Base-by-base conservation (phyloP, 176 grass and related monocot species). In the Carex littledalei region DNA sequence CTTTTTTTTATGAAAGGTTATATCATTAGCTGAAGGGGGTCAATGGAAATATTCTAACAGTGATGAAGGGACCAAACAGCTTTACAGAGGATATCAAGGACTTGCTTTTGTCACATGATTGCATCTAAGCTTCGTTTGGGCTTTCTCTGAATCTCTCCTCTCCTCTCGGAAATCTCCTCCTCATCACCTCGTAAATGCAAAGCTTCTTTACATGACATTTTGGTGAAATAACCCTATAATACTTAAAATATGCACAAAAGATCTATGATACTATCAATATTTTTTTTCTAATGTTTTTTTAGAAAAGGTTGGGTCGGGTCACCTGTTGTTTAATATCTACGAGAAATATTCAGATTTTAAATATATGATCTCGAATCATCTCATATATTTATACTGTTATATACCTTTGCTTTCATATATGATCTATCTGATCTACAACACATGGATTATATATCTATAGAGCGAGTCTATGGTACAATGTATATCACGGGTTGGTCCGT, bases 71-170 rank as follows among this genome's bases (percentile, higher is more conserved):
- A 65, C 61, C 43, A 83, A 66, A 67, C 45, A 83, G 63, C 81
- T 83, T 83, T 83, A 83, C 81, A 80, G 26, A 80, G 52, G 79
- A 45, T 29, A 39, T 41, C 41, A 63, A 83, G 68, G 71, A 76
- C 37, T 52, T 34, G n/a, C 62, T 69, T 83, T 83, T 83, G 26
- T 83, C 63, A 83, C 81, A 68, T 83, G 81, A 67, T 83, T 83
- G 80, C 41, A 76, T 76, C 47, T 53, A 34, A 56, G 24, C 1
- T 78, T 18, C 5, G 21, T 67, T 34, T 47, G 3, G 34, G 34
- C 10, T 76, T 29, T 29, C 29, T 26, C 26, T 26, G 26, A 26
- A 26, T 26, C 26, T 26, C 26, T 29, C 81, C 81, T 67, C 39
- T 17, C 11, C 37, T 69, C 47, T 52, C 47, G 81, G 34, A 50